phyloP scores from a whole-genome alignment of 495 filamentous ascomycete genomes.

The Aspergillus nidulans region DNA sequence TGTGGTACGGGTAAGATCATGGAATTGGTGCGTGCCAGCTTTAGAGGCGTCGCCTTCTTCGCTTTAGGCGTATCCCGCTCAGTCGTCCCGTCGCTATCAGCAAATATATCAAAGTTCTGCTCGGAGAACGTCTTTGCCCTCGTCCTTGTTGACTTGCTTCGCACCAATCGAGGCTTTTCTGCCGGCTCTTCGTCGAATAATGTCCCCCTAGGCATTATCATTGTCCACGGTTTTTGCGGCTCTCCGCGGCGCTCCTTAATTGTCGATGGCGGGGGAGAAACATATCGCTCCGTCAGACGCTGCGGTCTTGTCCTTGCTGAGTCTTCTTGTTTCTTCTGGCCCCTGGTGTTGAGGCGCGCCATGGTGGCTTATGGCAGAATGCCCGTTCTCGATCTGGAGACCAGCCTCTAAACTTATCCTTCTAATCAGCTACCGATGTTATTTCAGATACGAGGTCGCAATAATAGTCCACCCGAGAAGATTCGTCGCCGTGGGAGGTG shows the following conservation, averaged over 20 bases:
- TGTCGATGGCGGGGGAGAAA: neutral
- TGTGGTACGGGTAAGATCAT: constrained; percentile 27
- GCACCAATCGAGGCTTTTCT: constrained; percentile 8
- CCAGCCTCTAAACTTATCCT: neutral
- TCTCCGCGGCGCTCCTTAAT: neutral
- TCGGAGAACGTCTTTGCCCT: constrained; percentile 15
- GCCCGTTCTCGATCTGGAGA: neutral
- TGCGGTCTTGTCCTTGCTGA: neutral
- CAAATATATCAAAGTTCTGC: constrained; percentile 30
- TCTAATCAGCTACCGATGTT: neutral
- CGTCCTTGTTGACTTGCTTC: constrained; percentile 11
- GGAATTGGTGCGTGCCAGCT: constrained; percentile 34
- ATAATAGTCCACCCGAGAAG: neutral
- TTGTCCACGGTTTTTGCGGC: constrained; percentile 2
- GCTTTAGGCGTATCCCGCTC: constrained; percentile 22
- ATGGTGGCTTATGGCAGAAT: constrained; percentile 3
- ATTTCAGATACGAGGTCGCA: neutral
- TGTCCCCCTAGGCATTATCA: constrained; percentile 2
- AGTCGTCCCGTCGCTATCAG: constrained; percentile 23
- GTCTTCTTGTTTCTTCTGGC: constrained; percentile 7
- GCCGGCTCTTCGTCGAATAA: neutral
- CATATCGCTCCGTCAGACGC: neutral
- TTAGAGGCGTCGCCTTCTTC: constrained; percentile 25
- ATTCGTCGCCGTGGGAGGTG: neutral
- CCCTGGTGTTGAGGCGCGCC: constrained; percentile 22